Percentiles rank a stretch among this genome's conserved stretches.
phyloP scores from a whole-genome alignment of 805 yeast species.

The Monosporozyma servazzii region DNA sequence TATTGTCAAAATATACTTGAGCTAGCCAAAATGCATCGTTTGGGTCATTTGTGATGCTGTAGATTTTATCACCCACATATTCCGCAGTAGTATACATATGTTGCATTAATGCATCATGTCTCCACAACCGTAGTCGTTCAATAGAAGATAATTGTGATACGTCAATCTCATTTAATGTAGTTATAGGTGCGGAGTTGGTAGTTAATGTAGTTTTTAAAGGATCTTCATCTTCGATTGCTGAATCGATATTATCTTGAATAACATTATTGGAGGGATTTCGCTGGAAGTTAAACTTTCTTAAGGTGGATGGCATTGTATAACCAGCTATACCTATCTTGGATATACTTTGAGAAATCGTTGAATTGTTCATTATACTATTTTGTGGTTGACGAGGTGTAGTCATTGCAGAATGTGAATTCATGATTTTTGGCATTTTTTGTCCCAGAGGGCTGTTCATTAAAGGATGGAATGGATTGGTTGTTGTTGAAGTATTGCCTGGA shows the following conservation, averaged over 20 bases:
- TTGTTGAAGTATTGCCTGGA: background rate
- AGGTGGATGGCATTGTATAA: slow-evolving; percentile 24
- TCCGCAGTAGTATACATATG: slow-evolving; percentile 88
- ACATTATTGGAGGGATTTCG: slow-evolving; percentile 2
- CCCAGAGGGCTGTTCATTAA: slow-evolving; percentile 23
- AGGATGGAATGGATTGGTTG: slow-evolving; percentile 6
- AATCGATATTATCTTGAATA: background rate
- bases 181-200: slow-evolving; percentile 15
- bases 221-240: background rate
- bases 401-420: slow-evolving; percentile 21
- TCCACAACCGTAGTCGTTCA: slow-evolving; percentile 80
- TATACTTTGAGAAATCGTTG: slow-evolving; percentile 18
- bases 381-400: slow-evolving; percentile 37
- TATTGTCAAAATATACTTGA: slow-evolving; percentile 71
- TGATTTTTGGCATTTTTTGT: slow-evolving; percentile 11
- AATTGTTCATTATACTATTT: slow-evolving; percentile 4
- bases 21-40: slow-evolving; percentile 96
- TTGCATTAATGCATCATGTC: slow-evolving; percentile 87
- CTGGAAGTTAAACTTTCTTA: slow-evolving; percentile 23
- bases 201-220: slow-evolving; percentile 9
- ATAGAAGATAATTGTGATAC: slow-evolving; percentile 49
- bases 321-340: slow-evolving; percentile 23
- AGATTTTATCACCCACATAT: slow-evolving; percentile 83
- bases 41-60: slow-evolving; percentile 75
- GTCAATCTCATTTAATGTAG: slow-evolving; percentile 18